A percentile compares a stretch with the other conserved stretches of the same genome.
Evolutionary conservation across 257 asterid genomes (phyloP).

Genomic region (Gardenia jasminoides): DNA sequence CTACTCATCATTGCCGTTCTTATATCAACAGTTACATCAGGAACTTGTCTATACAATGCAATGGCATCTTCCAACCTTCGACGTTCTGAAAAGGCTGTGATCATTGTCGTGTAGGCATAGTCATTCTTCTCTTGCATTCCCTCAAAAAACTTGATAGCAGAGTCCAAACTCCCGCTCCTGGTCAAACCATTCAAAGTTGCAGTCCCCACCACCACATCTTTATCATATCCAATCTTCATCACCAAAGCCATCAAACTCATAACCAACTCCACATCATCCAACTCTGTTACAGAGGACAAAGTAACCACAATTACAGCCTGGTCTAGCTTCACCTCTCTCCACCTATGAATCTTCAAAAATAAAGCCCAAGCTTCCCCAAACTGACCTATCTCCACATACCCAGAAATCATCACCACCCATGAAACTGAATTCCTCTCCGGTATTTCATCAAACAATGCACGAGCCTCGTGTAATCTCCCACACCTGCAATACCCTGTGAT

Average conservation of each 20-base stretch:
- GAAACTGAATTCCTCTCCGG: constrained; percentile 19
- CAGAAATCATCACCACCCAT: constrained; percentile 24
- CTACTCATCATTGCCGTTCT: constrained; percentile 30
- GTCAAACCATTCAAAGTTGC: constrained; percentile 22
- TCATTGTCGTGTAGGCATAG: constrained; percentile 25
- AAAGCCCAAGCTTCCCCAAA: constrained; percentile 23
- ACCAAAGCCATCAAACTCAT: constrained; percentile 13
- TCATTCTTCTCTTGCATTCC: constrained; percentile 21
- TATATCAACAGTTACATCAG: constrained; percentile 7
- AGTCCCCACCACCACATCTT: constrained; percentile 25
- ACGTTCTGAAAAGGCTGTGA: constrained; percentile 18
- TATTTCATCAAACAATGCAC: constrained; percentile 21
- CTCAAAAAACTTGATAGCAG: constrained; percentile 23
- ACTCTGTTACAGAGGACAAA: constrained; percentile 5
- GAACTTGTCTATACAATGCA: constrained; percentile 12
- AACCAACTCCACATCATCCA: constrained; percentile 16
- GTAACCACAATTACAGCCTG: constrained; percentile 19
- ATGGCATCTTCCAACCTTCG: constrained; percentile 24
- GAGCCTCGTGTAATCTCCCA: constrained; percentile 13
- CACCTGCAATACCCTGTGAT: constrained; percentile 9
- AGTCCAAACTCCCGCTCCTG: constrained; percentile 15
- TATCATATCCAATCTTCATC: constrained; percentile 15
- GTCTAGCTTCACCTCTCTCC: constrained; percentile 15
- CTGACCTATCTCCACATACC: constrained; percentile 11
- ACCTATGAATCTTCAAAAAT: constrained; percentile 20